Evolutionary conservation across 1,284 basidiomycete species (phyloP).

Genomic region (Spongispora temasekensis): DNA sequence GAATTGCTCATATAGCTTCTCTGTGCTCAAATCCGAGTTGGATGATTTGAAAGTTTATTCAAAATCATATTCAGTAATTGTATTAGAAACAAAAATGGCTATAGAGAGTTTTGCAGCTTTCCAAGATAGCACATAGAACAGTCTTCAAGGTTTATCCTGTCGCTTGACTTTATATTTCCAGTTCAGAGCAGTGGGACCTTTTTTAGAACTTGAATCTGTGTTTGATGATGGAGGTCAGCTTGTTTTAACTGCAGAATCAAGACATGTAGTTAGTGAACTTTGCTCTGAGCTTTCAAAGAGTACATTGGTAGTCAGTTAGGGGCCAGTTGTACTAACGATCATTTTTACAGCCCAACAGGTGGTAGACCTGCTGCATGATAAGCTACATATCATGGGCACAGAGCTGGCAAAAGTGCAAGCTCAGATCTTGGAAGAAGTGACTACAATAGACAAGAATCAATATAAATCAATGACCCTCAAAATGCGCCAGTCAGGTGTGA

Average conservation of each 20-base stretch:
- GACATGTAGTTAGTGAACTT: slow-evolving; percentile 40
- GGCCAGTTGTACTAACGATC: slow-evolving; percentile 23
- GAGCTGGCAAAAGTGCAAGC: slow-evolving; percentile 45
- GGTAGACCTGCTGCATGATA: slow-evolving; percentile 53
- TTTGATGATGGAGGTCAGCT: slow-evolving; percentile 33
- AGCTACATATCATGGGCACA: slow-evolving; percentile 45
- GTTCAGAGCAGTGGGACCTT: background rate
- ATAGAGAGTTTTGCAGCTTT: slow-evolving; percentile 23
- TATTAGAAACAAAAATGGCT: slow-evolving; percentile 25
- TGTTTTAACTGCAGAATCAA: slow-evolving; percentile 32
- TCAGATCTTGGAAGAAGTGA: slow-evolving; percentile 40
- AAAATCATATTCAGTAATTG: slow-evolving; percentile 13
- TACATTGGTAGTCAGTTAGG: slow-evolving; percentile 32
- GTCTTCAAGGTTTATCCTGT: slow-evolving; percentile 26
- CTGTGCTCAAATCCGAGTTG: slow-evolving; percentile 27
- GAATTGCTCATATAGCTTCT: slow-evolving; percentile 13
- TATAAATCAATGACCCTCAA: slow-evolving; percentile 27
- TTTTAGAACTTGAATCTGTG: slow-evolving; percentile 35
- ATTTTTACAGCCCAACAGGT: slow-evolving; percentile 49
- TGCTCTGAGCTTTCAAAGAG: slow-evolving; percentile 37
- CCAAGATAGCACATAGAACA: slow-evolving; percentile 16
- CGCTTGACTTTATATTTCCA: background rate
- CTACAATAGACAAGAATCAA: slow-evolving; percentile 29
- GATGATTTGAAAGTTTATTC: slow-evolving; percentile 21
- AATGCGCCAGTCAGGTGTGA: slow-evolving; percentile 33